Percentiles rank a stretch among this genome's conserved stretches.
These are phyloP conservation scores for Curvularia verruculosa DNA, from an alignment of 2,329 filamentous ascomycete genomes.

Conservation along the genomic window DNA sequence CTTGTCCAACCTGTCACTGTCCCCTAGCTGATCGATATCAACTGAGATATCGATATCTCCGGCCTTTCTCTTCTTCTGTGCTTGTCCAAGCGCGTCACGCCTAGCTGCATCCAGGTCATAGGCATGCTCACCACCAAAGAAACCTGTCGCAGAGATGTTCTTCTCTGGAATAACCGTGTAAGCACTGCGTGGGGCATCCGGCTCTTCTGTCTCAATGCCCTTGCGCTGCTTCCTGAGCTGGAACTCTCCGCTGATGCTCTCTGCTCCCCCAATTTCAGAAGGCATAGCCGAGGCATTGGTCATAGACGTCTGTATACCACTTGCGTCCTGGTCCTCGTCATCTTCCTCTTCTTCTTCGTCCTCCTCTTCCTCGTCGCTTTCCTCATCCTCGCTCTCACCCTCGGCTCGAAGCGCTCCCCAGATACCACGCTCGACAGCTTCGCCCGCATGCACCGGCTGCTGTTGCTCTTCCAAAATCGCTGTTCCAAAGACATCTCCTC, in stretches of 20 bases:
- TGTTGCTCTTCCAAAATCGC: slow-evolving; percentile 65
- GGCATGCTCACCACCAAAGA: slow-evolving; percentile 93
- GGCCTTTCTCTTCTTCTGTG: slow-evolving; percentile 82
- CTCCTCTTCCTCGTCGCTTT: slow-evolving; percentile 63
- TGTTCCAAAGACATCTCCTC: slow-evolving; percentile 92
- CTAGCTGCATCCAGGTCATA: slow-evolving; percentile 77
- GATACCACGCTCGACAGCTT: slow-evolving; percentile 82
- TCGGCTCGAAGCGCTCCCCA: slow-evolving; percentile 92
- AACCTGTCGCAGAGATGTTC: slow-evolving; percentile 82
- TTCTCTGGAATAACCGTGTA: slow-evolving; percentile 91
- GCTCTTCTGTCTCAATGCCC: slow-evolving; percentile 88
- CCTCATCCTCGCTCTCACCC: slow-evolving; percentile 72
- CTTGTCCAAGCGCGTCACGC: slow-evolving; percentile 76
- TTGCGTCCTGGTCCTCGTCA: slow-evolving; percentile 58
- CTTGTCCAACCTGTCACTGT: slow-evolving; percentile 79
- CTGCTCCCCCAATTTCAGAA: slow-evolving; percentile 76
- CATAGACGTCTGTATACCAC: slow-evolving; percentile 73
- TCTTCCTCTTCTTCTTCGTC: slow-evolving; percentile 74
- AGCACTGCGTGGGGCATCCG: slow-evolving; percentile 71
- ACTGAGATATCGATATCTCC: slow-evolving; percentile 94
- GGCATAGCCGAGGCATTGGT: slow-evolving; percentile 80
- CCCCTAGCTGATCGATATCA: slow-evolving; percentile 79
- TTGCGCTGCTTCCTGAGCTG: slow-evolving; percentile 82
- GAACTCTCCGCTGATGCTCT: slow-evolving; percentile 83
- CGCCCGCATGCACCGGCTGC: slow-evolving; percentile 62